Evolutionary conservation across 1,284 basidiomycete genomes (phyloP).

Genomic region (Coniferiporia sulphurascens): DNA sequence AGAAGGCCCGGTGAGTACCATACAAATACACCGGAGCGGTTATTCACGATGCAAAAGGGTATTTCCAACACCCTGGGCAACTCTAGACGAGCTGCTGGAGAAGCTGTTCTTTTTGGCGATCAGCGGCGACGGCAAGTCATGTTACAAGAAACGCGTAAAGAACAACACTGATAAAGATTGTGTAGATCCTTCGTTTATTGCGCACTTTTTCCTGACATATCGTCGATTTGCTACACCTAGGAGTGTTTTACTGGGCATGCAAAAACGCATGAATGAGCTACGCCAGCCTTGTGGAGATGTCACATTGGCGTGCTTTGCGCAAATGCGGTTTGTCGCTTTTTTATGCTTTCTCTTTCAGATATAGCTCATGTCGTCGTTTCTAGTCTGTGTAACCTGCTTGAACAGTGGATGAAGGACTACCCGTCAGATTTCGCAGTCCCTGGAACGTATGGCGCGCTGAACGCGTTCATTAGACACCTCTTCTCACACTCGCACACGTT

Average conservation of each 20-base stretch:
- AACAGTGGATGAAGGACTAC: slow-evolving; percentile 69
- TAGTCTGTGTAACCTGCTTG: slow-evolving; percentile 72
- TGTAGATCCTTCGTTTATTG: slow-evolving; percentile 67
- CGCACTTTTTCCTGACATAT: slow-evolving; percentile 75
- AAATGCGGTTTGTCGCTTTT: slow-evolving; percentile 58
- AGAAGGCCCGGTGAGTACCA: slow-evolving; percentile 23
- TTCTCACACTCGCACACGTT: slow-evolving; percentile 72
- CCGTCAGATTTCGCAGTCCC: slow-evolving; percentile 72
- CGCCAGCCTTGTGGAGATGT: slow-evolving; percentile 61
- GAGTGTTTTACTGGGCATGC: slow-evolving; percentile 74
- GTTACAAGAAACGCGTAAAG: slow-evolving; percentile 10
- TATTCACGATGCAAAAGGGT: background rate
- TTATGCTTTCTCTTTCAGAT: background rate
- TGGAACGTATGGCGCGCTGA: slow-evolving; percentile 64
- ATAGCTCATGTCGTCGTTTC: background rate
- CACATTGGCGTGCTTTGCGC: slow-evolving; percentile 77
- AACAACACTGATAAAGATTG: slow-evolving; percentile 5
- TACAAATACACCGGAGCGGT: background rate
- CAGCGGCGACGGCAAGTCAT: slow-evolving; percentile 66
- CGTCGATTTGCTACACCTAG: slow-evolving; percentile 73
- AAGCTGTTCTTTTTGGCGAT: slow-evolving; percentile 70
- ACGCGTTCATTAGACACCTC: slow-evolving; percentile 70
- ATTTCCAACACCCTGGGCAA: slow-evolving; percentile 64
- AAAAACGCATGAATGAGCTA: slow-evolving; percentile 73
- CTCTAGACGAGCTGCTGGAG: slow-evolving; percentile 69